Evolutionary conservation across 768 basidiomycete genomes (phyloP), one percentile per base, ranked within the genome.

Genomic region (Leucosporidium yakuticum): DNA sequence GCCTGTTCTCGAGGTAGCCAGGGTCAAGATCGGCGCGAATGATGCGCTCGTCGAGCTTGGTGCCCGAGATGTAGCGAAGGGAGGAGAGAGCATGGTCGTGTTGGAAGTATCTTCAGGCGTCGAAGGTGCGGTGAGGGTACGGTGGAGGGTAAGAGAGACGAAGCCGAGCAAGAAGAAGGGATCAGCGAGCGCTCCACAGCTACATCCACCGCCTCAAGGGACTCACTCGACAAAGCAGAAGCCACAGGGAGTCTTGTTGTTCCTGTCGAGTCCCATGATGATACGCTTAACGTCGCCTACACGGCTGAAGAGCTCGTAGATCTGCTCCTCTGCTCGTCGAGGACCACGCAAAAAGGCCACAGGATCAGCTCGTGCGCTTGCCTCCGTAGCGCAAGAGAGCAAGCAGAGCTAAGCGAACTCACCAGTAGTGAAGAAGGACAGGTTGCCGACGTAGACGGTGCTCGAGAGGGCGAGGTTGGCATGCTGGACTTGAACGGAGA

Each of bases 1-100:
- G 96, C 69, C 96, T 83, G 20, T 95, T 95, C 77, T 99, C 96
- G 76, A 87, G 87, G 80, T 97, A 99, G 9, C 96, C 96, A 32
- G 93, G 83, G 81, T 99, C 96, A 76, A 99, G 81, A 81, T 99
- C 96, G 76, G 94, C 97, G 57, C 96, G 89, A 70, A 99, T 95
- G 74, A 99, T 91, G 44, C 96, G 89, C 80, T 99, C 96, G 79
- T 99, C 96, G 27, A 99, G 86, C 81, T 98, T 98, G 47, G 94
- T 93, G n/a, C 95, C 96, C 60, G 90, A 92, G 74, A 98, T 85
- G 78, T 96, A 94, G 58, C 88, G 87, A 85, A 98, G 87, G 69
- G 88, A 87, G 51, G 92, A 90, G 50, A 96, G 82, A 23, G 96
- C 95, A 79, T 98, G 94, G 8, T 86, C 83, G 76, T 97, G 92